Evolutionary conservation across 2,329 filamentous ascomycete species (phyloP).

Genomic region (Botrytis cinerea): DNA sequence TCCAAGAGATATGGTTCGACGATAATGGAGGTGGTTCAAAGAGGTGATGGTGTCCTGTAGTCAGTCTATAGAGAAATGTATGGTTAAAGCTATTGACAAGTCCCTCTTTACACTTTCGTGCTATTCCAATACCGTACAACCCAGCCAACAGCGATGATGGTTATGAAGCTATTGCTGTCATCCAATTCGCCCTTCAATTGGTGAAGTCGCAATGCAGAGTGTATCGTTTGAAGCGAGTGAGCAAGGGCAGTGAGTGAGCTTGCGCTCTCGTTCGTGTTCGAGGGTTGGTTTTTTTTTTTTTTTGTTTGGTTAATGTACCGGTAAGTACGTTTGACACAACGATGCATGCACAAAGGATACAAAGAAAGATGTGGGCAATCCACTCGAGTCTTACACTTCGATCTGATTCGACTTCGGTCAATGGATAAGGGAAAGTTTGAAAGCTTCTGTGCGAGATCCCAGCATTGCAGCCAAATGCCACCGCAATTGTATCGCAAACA

Average conservation of each 20-base stretch:
- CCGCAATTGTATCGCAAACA: background rate
- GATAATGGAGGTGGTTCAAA: constrained; percentile 3
- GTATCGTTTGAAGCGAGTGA: background rate
- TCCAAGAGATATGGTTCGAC: constrained; percentile 1
- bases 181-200: constrained; percentile 8
- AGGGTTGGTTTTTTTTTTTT: background rate
- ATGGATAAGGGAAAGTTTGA: background rate
- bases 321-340: background rate
- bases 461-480: background rate
- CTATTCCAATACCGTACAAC: constrained; percentile 3
- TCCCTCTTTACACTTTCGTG: constrained; percentile 6
- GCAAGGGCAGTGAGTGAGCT: background rate
- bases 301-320: background rate
- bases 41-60: background rate
- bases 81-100: background rate
- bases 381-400: background rate
- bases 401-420: background rate
- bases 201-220: constrained; percentile 5
- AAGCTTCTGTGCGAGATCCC: background rate
- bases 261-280: background rate
- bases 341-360: constrained; percentile 10
- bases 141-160: background rate
- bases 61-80: background rate
- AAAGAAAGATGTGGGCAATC: background rate
- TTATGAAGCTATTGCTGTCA: background rate